These are phyloP conservation scores for Trichomonas gallinae DNA, from an alignment of 208 protist species.

Conservation along the genomic window DNA sequence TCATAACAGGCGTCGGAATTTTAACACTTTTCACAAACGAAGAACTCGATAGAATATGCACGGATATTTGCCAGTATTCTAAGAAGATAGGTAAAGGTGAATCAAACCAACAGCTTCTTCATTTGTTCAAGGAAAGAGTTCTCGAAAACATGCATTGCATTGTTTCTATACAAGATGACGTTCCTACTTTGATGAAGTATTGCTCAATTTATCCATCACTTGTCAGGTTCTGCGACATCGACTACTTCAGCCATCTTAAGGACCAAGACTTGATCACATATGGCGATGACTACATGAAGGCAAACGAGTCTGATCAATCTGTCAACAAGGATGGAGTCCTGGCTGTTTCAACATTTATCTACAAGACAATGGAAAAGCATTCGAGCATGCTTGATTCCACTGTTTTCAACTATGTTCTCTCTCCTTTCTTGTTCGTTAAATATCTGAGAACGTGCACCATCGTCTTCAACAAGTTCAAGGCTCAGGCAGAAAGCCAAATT, in stretches of 20 bases:
- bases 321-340: neutral
- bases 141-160: conserved; percentile 79
- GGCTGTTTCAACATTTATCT: neutral
- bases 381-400: neutral
- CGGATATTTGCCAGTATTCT: conserved; percentile 23
- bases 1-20: conserved; percentile 85
- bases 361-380: neutral
- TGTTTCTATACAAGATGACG: neutral
- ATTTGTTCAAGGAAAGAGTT: conserved; percentile 71
- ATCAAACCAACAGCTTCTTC: conserved; percentile 67
- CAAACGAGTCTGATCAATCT: neutral
- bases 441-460: neutral
- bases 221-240: neutral
- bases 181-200: neutral
- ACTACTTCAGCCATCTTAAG: neutral
- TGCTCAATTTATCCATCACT: neutral
- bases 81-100: conserved; percentile 60
- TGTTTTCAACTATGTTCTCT: neutral
- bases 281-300: neutral
- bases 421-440: neutral
- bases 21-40: conserved; percentile 75
- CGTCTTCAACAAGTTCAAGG: neutral
- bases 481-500: neutral
- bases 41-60: conserved; percentile 71
- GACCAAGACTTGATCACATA: neutral